A percentile compares a stretch with the other conserved stretches of the same genome.
Conservation (phyloP, 306 rosid species). For the Quercus glauca region DNA sequence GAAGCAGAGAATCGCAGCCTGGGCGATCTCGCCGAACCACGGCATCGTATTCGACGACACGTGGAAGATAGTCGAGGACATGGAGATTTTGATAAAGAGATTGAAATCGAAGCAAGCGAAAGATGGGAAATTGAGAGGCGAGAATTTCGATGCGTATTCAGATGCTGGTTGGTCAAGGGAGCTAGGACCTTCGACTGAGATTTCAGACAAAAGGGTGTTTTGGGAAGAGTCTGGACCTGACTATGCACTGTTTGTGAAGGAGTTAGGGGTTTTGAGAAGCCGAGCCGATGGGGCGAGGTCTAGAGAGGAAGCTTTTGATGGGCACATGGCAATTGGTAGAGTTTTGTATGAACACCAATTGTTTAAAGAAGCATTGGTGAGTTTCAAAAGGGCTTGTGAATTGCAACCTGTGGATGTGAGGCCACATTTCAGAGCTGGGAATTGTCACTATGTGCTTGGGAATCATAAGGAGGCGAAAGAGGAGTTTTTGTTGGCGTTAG, state of each 20-base stretch:
- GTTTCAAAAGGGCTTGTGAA: slow-evolving; percentile 94
- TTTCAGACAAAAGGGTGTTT: slow-evolving; percentile 72
- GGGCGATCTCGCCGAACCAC: slow-evolving; percentile 95
- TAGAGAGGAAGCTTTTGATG: slow-evolving; percentile 94
- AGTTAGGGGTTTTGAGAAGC: slow-evolving; percentile 71
- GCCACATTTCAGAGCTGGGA: slow-evolving; percentile 94
- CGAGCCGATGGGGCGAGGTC: slow-evolving; percentile 89
- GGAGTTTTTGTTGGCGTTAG: slow-evolving; percentile 84
- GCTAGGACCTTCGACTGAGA: slow-evolving; percentile 79
- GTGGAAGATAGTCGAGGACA: slow-evolving; percentile 96
- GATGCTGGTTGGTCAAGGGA: slow-evolving; percentile 99
- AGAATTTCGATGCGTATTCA: slow-evolving; percentile 76
- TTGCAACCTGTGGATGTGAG: slow-evolving; percentile 95
- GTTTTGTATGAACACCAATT: slow-evolving; percentile 87
- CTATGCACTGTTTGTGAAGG: slow-evolving; percentile 67
- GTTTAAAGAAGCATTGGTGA: slow-evolving; percentile 80
- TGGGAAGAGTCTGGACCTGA: slow-evolving; percentile 97
- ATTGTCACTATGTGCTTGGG: slow-evolving; percentile 76
- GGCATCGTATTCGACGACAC: slow-evolving; percentile 96
- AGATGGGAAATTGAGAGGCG: slow-evolving; percentile 79
- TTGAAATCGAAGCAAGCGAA: slow-evolving; percentile 78
- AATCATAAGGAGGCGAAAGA: slow-evolving; percentile 78
- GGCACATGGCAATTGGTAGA: slow-evolving; percentile 97
- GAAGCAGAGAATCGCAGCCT: slow-evolving; percentile 96
- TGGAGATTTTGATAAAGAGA: slow-evolving; percentile 81